phyloP scores from a whole-genome alignment of 495 filamentous ascomycete genomes.

The Xylaria curta region DNA sequence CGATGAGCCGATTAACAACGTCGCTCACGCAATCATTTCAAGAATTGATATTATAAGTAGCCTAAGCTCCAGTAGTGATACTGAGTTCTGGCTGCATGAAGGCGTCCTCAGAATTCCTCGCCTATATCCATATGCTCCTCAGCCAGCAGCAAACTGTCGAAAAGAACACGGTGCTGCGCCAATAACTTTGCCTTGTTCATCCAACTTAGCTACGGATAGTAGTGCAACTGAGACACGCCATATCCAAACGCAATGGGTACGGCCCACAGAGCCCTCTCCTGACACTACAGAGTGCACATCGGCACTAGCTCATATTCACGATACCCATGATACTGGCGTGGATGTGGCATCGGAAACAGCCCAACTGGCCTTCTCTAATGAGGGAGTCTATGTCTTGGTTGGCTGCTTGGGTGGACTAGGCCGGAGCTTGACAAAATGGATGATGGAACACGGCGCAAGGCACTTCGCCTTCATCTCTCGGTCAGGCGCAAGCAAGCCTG shows the following conservation, averaged over 20 bases:
- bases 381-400: conserved; percentile 57
- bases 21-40: conserved; percentile 18
- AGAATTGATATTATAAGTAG: conserved; percentile 21
- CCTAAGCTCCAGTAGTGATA: conserved; percentile 29
- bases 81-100: conserved; percentile 37
- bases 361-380: neutral
- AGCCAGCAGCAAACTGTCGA: neutral
- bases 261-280: neutral
- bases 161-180: neutral
- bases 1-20: conserved; percentile 14
- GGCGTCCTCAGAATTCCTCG: conserved; percentile 30
- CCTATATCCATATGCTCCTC: conserved; percentile 12
- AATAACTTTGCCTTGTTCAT: neutral
- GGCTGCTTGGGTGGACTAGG: conserved; percentile 65
- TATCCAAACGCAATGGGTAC: neutral
- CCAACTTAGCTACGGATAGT: neutral
- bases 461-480: conserved; percentile 60
- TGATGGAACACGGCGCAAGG: conserved; percentile 57
- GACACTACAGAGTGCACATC: neutral
- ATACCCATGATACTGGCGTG: neutral
- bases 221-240: neutral
- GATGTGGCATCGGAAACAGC: neutral
- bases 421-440: conserved; percentile 54
- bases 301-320: neutral
- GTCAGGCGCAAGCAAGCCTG: conserved; percentile 40